phyloP scores from a whole-genome alignment of 2,329 filamentous ascomycete genomes.

The Coleophoma cylindrospora region DNA sequence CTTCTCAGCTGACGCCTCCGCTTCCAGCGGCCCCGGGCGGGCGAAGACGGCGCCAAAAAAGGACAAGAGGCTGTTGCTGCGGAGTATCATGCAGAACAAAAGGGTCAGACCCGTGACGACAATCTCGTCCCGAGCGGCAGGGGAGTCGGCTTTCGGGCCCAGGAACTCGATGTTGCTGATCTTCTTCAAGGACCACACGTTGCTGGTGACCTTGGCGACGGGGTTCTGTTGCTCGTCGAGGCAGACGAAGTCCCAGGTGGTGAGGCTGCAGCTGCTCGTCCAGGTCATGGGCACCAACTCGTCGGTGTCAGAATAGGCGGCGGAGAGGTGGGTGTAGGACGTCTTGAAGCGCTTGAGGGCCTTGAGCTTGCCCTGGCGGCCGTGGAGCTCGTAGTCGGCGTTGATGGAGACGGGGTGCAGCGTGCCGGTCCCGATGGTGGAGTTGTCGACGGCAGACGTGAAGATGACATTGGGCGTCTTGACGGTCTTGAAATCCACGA shows the following conservation, averaged over 20 bases:
- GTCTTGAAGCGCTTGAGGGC: conserved; percentile 11
- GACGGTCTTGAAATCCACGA: background rate
- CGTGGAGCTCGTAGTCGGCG: conserved; percentile 8
- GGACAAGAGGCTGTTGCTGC: conserved; percentile 4
- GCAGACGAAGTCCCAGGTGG: conserved; percentile 14
- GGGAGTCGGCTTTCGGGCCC: conserved; percentile 3
- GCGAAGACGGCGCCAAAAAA: conserved; percentile 4
- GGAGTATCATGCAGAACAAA: conserved; percentile 11
- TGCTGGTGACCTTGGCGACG: conserved; percentile 8
- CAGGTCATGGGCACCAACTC: conserved; percentile 8
- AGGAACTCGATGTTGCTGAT: conserved; percentile 11
- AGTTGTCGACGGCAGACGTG: background rate
- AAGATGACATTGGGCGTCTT: background rate
- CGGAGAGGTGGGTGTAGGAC: conserved; percentile 9
- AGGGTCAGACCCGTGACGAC: conserved; percentile 10
- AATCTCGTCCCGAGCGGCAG: conserved; percentile 11
- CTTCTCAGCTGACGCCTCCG: background rate
- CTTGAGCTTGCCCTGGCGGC: conserved; percentile 4
- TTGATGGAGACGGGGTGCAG: conserved; percentile 6
- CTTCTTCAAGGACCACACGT: conserved; percentile 9
- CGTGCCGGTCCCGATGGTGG: background rate
- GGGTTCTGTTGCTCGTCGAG: conserved; percentile 7
- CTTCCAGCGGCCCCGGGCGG: background rate
- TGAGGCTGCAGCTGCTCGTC: conserved; percentile 4
- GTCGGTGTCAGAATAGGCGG: conserved; percentile 5